Conservation (phyloP, 2,329 filamentous ascomycete genomes). For the Ceratocystiopsis brevicomis region DNA sequence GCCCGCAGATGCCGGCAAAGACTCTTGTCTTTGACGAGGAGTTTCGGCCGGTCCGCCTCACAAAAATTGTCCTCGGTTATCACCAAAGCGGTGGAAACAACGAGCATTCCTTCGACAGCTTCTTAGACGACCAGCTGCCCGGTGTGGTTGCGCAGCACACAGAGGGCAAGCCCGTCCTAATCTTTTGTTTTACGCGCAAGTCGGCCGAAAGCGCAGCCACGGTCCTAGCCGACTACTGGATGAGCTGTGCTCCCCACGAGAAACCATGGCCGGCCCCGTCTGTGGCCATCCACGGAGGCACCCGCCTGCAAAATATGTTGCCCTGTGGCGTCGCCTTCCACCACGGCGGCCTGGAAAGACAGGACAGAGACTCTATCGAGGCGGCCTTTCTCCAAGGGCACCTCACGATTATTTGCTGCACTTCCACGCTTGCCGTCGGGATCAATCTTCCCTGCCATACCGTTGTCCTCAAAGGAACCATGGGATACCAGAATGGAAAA, state of each 20-base stretch:
- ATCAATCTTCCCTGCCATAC: constrained; percentile 72
- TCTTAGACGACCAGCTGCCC: constrained; percentile 45
- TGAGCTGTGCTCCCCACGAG: constrained; percentile 25
- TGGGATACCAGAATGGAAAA: constrained; percentile 39
- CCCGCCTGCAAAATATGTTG: constrained; percentile 36
- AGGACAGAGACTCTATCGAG: constrained; percentile 49
- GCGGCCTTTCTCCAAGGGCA: constrained; percentile 48
- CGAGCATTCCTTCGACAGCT: constrained; percentile 59
- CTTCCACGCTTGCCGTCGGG: constrained; percentile 66
- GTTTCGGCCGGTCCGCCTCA: constrained; percentile 57
- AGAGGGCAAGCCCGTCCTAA: constrained; percentile 55
- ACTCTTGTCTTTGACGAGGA: constrained; percentile 59
- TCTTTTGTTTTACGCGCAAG: constrained; percentile 65
- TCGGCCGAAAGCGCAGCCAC: constrained; percentile 51
- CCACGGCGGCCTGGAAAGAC: constrained; percentile 51
- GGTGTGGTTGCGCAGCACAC: constrained; percentile 48
- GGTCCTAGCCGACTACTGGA: constrained; percentile 48
- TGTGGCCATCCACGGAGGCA: constrained; percentile 33
- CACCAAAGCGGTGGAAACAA: constrained; percentile 41
- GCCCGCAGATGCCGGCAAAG: constrained; percentile 42
- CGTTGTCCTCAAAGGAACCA: constrained; percentile 66
- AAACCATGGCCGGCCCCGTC: constrained; percentile 45
- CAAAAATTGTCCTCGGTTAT: constrained; percentile 61
- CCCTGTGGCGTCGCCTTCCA: constrained; percentile 55
- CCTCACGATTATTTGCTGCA: constrained; percentile 71